Base-by-base conservation (phyloP, 2,329 filamentous ascomycete species). In the Bipolaris gigantea region DNA sequence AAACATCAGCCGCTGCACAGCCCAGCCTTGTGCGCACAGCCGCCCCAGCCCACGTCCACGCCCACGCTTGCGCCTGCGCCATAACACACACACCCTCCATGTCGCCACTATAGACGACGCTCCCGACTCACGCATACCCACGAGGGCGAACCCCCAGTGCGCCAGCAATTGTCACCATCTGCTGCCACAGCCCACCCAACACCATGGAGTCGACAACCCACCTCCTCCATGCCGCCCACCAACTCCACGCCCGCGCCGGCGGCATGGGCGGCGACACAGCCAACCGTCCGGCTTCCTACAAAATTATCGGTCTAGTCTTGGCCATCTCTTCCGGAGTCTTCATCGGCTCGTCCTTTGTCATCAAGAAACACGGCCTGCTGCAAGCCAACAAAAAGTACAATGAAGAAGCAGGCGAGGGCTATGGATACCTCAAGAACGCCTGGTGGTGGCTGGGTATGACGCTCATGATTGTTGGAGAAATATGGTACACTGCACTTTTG, bases 391-490 rank as follows among this genome's bases (percentile, higher is more conserved):
- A 90, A 66, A 97, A 97, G 75, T 97, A 97, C 80, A 89, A 96
- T 58, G 92, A 97, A 76, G 90, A 90, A 62, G 92, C 94, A 0
- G 94, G 94, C 56, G 93, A 97, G 75, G 94, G 94, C 52, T 97
- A 97, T 74, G 92, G 93, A 58, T 99, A 97, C 73, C 85, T 99
- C 66, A 96, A 96, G 79, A 97, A 97, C 69, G 81, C 81, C 18
- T 96, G 84, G 79, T 99, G 94, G 94, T 99, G 94, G 94, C 75
- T 80, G 1, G 94, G 94, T 65, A 97, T 99, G 94, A 92, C 80
- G 0, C 82, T 97, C 55, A 97, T 99, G 94, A 96, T 97, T 65
- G 67, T 97, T 39, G 94, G 94, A 64, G 94, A 99, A 76, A 85
- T 96, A 52, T 96, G 52, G 52, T 55, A 55, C 48, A 21, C 4